A percentile compares a stretch with the other conserved stretches of the same genome.
Conservation (phyloP, 2,329 filamentous ascomycete species). For the Rutstroemia sp. region DNA sequence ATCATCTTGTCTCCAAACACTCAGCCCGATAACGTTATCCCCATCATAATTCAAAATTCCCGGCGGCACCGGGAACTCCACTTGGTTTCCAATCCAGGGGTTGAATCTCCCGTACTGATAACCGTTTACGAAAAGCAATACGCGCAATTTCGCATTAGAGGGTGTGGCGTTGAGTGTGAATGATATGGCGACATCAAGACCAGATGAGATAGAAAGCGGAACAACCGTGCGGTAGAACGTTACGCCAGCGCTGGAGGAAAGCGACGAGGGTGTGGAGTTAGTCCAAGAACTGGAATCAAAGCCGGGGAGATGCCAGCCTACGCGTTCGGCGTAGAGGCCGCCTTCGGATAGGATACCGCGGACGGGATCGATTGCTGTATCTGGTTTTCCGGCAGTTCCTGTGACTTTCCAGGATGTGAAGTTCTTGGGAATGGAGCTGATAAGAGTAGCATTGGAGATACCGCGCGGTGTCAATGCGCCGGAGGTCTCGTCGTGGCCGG, state of each 20-base stretch:
- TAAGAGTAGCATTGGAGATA: constrained; percentile 43
- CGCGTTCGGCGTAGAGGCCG: constrained; percentile 48
- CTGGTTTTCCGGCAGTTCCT: constrained; percentile 41
- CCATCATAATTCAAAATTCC: constrained; percentile 10
- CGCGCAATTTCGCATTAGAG: constrained; percentile 38
- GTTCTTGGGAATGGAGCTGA: constrained; percentile 24
- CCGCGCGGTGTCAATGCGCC: constrained; percentile 41
- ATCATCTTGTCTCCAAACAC: constrained; percentile 6
- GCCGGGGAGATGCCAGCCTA: constrained; percentile 51
- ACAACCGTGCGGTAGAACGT: constrained; percentile 47
- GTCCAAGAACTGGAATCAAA: constrained; percentile 43
- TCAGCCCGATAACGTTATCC: constrained; percentile 6
- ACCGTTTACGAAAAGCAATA: constrained; percentile 52
- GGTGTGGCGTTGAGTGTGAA: constrained; percentile 42
- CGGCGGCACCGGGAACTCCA: constrained; percentile 9
- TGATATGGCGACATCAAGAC: constrained; percentile 48
- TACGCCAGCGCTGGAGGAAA: constrained; percentile 44
- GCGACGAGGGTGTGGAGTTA: constrained; percentile 19
- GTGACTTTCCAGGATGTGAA: constrained; percentile 45
- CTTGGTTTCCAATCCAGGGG: constrained; percentile 8
- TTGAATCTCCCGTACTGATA: constrained; percentile 31
- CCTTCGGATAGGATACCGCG: constrained; percentile 50
- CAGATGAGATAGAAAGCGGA: constrained; percentile 41
- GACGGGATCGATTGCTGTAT: constrained; percentile 43
- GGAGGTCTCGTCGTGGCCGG: constrained; percentile 47